These are phyloP conservation scores for Starmera quercuum DNA, from an alignment of 805 yeast genomes.

Conservation along the genomic window DNA sequence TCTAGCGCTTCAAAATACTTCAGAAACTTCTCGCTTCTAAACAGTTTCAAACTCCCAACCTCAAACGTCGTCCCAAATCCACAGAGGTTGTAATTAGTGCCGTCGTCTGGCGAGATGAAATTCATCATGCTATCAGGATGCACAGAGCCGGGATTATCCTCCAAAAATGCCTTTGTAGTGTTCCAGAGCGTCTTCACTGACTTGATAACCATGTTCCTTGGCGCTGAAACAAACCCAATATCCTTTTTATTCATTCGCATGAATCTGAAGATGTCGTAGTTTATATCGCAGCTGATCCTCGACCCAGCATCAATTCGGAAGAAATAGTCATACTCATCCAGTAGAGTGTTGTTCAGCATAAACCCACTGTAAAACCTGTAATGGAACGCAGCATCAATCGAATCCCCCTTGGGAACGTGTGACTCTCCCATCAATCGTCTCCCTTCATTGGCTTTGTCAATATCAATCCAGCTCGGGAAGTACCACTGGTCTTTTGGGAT, in stretches of 20 bases:
- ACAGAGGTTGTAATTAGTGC: slow-evolving; percentile 52
- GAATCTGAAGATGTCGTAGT: slow-evolving; percentile 55
- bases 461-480: slow-evolving; percentile 54
- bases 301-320: slow-evolving; percentile 73
- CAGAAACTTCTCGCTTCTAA: slow-evolving; percentile 46
- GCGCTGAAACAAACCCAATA: slow-evolving; percentile 59
- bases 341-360: slow-evolving; percentile 49
- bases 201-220: slow-evolving; percentile 38
- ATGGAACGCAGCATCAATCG: slow-evolving; percentile 50
- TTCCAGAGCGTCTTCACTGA: slow-evolving; percentile 61
- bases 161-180: slow-evolving; percentile 34
- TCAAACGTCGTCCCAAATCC: slow-evolving; percentile 76
- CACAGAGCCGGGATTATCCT: slow-evolving; percentile 28
- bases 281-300: slow-evolving; percentile 48
- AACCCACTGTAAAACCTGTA: slow-evolving; percentile 31
- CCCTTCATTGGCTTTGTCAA: slow-evolving; percentile 31
- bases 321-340: slow-evolving; percentile 52
- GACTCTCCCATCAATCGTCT: slow-evolving; percentile 32
- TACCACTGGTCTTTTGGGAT: slow-evolving; percentile 57
- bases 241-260: slow-evolving; percentile 44
- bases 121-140: slow-evolving; percentile 41
- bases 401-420: slow-evolving; percentile 43
- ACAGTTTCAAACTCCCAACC: slow-evolving; percentile 60
- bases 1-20: slow-evolving; percentile 56
- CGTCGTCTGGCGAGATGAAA: slow-evolving; percentile 51